Conservation (phyloP, 2,329 filamentous ascomycete genomes). For the Calonectria hongkongensis region DNA sequence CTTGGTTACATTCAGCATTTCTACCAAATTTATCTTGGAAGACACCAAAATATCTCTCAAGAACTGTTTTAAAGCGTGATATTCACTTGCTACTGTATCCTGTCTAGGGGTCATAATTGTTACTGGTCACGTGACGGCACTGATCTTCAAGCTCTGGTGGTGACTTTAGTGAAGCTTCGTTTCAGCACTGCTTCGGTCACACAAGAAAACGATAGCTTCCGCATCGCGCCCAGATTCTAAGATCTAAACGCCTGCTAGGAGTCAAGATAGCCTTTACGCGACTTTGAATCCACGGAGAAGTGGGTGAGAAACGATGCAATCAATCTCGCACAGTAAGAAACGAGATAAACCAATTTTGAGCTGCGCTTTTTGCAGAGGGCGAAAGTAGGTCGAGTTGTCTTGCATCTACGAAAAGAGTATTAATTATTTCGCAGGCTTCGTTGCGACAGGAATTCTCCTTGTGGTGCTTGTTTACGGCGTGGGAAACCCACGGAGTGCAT, state of each 20-base stretch:
- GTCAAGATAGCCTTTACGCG: not conserved
- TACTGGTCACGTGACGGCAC: not conserved
- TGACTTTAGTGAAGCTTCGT: not conserved
- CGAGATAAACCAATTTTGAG: conserved; percentile 36
- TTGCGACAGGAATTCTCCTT: conserved; percentile 35
- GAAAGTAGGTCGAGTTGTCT: conserved; percentile 21
- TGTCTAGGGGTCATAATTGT: too few relatives aligned
- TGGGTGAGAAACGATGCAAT: not conserved
- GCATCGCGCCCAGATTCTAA: not conserved
- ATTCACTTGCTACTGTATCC: too few relatives aligned
- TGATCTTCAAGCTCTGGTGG: not conserved
- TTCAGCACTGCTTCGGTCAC: not conserved
- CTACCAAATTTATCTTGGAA: not conserved
- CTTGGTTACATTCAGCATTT: not conserved
- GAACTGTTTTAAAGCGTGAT: not conserved
- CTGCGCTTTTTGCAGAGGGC: conserved; percentile 35
- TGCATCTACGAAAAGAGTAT: not conserved
- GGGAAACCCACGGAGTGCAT: conserved; percentile 35
- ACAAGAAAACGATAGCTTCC: not conserved
- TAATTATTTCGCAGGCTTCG: conserved; percentile 23
- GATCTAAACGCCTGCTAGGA: accelerated
- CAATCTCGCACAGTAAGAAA: conserved; percentile 13
- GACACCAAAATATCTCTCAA: not conserved
- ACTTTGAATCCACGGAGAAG: not conserved
- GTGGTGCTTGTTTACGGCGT: conserved; percentile 32